Conservation (phyloP, 1,284 basidiomycete species). For the Puccinia coronata region DNA sequence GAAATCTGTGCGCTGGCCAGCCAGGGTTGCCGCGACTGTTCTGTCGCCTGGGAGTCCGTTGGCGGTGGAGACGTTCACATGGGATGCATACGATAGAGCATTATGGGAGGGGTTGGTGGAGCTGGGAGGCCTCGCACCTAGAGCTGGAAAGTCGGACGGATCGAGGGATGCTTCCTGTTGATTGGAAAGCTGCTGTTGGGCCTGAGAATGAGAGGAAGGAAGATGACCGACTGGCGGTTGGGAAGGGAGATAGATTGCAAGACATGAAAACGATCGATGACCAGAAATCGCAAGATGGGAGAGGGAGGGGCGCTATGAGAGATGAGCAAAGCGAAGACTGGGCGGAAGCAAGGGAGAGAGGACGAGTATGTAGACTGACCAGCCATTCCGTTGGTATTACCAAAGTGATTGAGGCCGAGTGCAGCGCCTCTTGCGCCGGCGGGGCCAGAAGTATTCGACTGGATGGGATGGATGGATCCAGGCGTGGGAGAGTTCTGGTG, state of each 20-base stretch:
- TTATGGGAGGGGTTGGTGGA: constrained; percentile 41
- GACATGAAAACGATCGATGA: not conserved
- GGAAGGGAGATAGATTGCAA: constrained; percentile 6
- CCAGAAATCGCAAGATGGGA: not conserved
- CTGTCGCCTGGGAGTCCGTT: constrained; percentile 35
- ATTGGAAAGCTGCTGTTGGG: constrained; percentile 42
- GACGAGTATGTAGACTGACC: too few species aligned
- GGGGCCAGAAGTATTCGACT: constrained; percentile 26
- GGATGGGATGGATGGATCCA: constrained; percentile 36
- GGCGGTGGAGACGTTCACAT: constrained; percentile 41
- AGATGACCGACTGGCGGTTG: constrained; percentile 43
- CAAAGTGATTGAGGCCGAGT: constrained; percentile 37
- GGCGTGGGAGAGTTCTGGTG: constrained; percentile 46
- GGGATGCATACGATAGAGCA: constrained; percentile 47
- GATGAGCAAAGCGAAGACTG: constrained; percentile 5
- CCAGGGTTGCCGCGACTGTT: constrained; percentile 28
- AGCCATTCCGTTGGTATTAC: constrained; percentile 42
- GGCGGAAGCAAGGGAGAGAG: not conserved
- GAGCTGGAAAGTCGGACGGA: constrained; percentile 49
- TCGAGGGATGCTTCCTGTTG: constrained; percentile 43
- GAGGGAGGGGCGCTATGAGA: not conserved
- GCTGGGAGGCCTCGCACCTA: constrained; percentile 28
- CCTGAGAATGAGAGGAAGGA: constrained; percentile 28
- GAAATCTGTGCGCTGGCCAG: constrained; percentile 48
- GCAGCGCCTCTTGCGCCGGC: constrained; percentile 20